A percentile compares a stretch with the other conserved stretches of the same genome.
These are phyloP conservation scores for Botryotinia calthae DNA, from an alignment of 2,329 filamentous ascomycete species.

Conservation along the genomic window DNA sequence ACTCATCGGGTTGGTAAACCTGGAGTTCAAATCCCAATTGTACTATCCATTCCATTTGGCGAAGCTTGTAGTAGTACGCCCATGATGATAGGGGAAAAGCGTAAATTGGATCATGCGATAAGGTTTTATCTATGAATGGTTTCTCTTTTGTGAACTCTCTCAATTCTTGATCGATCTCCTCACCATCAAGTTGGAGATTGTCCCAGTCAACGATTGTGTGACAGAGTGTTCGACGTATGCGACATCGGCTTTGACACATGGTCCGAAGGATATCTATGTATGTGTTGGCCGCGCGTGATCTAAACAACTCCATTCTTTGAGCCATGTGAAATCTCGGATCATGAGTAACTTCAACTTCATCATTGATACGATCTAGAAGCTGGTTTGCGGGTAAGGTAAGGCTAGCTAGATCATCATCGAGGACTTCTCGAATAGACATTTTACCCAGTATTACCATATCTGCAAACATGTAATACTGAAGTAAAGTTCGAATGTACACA, in stretches of 20 bases:
- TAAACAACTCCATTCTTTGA: conserved; percentile 68
- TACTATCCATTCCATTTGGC: conserved; percentile 80
- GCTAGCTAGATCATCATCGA: conserved; percentile 79
- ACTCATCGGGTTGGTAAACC: conserved; percentile 82
- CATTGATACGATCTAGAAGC: conserved; percentile 71
- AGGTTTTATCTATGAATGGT: conserved; percentile 49
- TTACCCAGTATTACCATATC: conserved; percentile 67
- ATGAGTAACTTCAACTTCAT: conserved; percentile 69
- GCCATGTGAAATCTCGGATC: conserved; percentile 74
- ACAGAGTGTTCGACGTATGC: conserved; percentile 83
- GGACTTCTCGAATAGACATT: conserved; percentile 68
- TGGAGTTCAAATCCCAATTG: conserved; percentile 94
- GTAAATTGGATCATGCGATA: conserved; percentile 55
- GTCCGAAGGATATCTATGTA: conserved; percentile 83
- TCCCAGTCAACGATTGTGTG: conserved; percentile 85
- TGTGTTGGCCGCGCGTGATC: conserved; percentile 60
- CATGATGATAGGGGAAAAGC: conserved; percentile 79
- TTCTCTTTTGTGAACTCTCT: conserved; percentile 60
- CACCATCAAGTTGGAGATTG: conserved; percentile 74
- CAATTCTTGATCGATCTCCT: conserved; percentile 70
- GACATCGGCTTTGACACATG: conserved; percentile 85
- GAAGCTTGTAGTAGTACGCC: conserved; percentile 88
- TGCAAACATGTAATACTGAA: conserved; percentile 74
- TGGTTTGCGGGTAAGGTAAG: conserved; percentile 69
- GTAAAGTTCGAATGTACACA: conserved; percentile 76